These are phyloP conservation scores for Triglochin maritima DNA, from an alignment of 106 monocot genomes.

Conservation along the genomic window DNA sequence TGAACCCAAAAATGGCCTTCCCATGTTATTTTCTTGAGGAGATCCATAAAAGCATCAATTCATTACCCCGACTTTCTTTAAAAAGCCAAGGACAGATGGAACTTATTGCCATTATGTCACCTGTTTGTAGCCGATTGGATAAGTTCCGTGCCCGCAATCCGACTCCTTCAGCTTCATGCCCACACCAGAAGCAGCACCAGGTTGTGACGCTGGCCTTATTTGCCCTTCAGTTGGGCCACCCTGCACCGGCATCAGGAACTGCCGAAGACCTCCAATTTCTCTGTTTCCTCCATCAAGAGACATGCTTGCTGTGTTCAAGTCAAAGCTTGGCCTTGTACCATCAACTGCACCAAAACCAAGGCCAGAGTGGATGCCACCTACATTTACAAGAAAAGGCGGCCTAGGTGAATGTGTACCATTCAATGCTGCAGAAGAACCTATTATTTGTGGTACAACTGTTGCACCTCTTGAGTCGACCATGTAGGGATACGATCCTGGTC, in stretches of 20 bases:
- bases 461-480: constrained; percentile 41
- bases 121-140: constrained; percentile 35
- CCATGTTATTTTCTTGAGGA: background rate
- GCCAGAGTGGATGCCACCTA: constrained; percentile 11
- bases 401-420: constrained; percentile 3
- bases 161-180: constrained; percentile 48
- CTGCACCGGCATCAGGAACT: constrained; percentile 30
- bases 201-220: constrained; percentile 16
- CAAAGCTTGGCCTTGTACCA: constrained; percentile 26
- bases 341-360: constrained; percentile 14
- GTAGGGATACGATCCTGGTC: constrained; percentile 36
- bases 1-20: background rate
- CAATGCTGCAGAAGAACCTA: constrained; percentile 9
- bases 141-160: constrained; percentile 41
- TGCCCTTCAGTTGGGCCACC: constrained; percentile 28
- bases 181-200: constrained; percentile 18
- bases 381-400: constrained; percentile 33
- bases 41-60: background rate
- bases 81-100: background rate
- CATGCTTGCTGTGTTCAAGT: constrained; percentile 44
- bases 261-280: constrained; percentile 21
- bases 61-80: background rate
- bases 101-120: constrained; percentile 35
- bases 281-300: constrained; percentile 17
- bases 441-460: constrained; percentile 32